Base-by-base conservation (phyloP, 2,329 filamentous ascomycete genomes). In the Fusarium begoniae region DNA sequence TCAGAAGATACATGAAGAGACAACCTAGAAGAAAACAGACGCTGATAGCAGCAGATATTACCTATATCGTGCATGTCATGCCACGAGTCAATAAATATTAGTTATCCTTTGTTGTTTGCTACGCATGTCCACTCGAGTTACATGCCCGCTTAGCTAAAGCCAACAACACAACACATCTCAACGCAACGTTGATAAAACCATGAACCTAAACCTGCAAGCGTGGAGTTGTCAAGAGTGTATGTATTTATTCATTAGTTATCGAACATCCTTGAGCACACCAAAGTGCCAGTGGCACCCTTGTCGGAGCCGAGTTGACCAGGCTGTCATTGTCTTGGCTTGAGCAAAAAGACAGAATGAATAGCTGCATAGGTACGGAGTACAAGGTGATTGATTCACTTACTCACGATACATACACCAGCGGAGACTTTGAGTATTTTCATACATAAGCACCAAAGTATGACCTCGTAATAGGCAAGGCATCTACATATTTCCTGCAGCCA, bases 261-360 rank as follows among this genome's bases (percentile, higher is more conserved):
- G 58, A 54, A 59, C 56, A 75, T 68, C 60, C 72, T 62, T 43
- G 71, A 71, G 26, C 48, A 47, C 55, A 53, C 58, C 57, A 40
- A 56, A 47, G n/a, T 50, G 48, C 44, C 47, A 56, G 58, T 45
- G 47, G 28, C 43, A 70, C 40, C 70, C 70, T 43, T 65, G 69
- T 56, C n/a, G 30, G 55, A 37, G 41, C 41, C 41, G 40, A 69
- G n/a, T 54, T 47, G 51, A 37, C 38, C 63, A 48, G 59, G 55
- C 44, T 63, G 66, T 58, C 24, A 28, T 30, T 35, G 43, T 62
- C 64, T 67, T 67, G 64, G 63, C 51, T 57, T 24, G 43, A 60
- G 28, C 28, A 24, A 62, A 38, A 32, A 60, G 26, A 48, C 14
- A 32, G n/a, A 24, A 38, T 30, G 35, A 37, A 32, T 50, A 28